Base-by-base conservation (phyloP, 441 rosid species). In the Brassica balearica region DNA sequence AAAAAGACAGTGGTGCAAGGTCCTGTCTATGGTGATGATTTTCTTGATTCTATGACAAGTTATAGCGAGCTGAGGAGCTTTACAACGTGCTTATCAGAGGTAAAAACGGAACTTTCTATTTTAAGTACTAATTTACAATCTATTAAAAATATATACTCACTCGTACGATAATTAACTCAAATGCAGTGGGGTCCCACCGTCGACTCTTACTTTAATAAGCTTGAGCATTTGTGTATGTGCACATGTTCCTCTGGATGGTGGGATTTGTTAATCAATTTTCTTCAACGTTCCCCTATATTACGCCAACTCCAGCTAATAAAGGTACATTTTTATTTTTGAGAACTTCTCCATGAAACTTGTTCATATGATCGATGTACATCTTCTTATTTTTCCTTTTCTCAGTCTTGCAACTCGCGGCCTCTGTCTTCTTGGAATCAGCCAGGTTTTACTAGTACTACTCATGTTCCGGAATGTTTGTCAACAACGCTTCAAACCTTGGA, bases 201-300 rank as follows among this genome's bases (percentile, higher is more conserved):
- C 22, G 59, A 53, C 59, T 53, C 20, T 9, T 4, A 11, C 64
- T 59, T 59, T 59, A 12, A 22, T 10, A 22, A 59, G 64, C 64
- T 59, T 59, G 32, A 59, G 64, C 64, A 59, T 59, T 59, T 59
- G 32, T 59, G 64, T 59, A 59, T 59, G 64, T 22, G 64, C 32
- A 59, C 64, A 59, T 59, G 32, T 59, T 59, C 64, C 7, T 5
- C 15, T 10, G 59, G 59, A 53, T 53, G 59, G 59, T 53, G 59
- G 22, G 22, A 53, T 53, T 53, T 53, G 22, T 15, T 53, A 53
- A 53, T 53, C 59, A 15, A 4, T 53, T 53, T 53, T 53, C 59
- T 53, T 53, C 59, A 53, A 6, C 14, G 14, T 7, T 10, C 64
- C 14, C 64, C 64, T 59, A 59, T 9, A 22, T 22, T 59, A 59